Evolutionary conservation across 2,329 filamentous ascomycete genomes (phyloP), one percentile per base, ranked within the genome.

Genomic region (Gliomastix tumulicola): DNA sequence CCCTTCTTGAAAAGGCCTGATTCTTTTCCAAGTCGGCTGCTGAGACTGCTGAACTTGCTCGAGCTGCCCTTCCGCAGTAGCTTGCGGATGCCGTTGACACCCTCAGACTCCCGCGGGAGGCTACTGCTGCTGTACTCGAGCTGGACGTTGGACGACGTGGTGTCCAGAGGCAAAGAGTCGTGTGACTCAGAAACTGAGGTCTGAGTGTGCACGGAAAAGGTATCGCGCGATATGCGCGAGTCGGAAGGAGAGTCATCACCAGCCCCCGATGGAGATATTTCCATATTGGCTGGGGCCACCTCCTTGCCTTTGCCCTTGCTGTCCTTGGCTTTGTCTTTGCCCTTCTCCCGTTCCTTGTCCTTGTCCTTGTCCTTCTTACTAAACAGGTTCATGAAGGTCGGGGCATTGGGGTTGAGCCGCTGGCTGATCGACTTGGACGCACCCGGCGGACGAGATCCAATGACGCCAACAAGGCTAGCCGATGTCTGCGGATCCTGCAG

Each of bases 331-430:
- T 62, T 57, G 32, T 47, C 53, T 37, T 60, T 63, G 5, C 62
- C 56, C 48, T 62, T 57, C 8, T 50, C 45, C 30, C 39, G 47
- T n/a, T 45, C 46, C 4, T 44, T 39, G n/a, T 44, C 41, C n/a
- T 39, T 36, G 21, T 59, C 53, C 37, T 60, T 63, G 4, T 63
- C 57, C 48, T 62, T 57, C 42, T 48, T 60, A 13, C 71, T 67
- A 48, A 79, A 76, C 40, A 92, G 76, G 9, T 74, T 81, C 60
- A 84, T 90, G 55, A 97, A 97, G 1, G 84, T 86, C 8, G 89
- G 89, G 1, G 90, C 92, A 7, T 86, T 77, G 7, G 92, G 92
- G 50, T 98, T 97, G 20, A 97, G 71, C 49, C 60, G 80, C 63
- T 57, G 79, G 58, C 53, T 81, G 66, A 50, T 73, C 56, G 53